These are phyloP conservation scores for Aureobasidium subglaciale DNA, from an alignment of 2,329 filamentous ascomycete genomes.

Conservation along the genomic window DNA sequence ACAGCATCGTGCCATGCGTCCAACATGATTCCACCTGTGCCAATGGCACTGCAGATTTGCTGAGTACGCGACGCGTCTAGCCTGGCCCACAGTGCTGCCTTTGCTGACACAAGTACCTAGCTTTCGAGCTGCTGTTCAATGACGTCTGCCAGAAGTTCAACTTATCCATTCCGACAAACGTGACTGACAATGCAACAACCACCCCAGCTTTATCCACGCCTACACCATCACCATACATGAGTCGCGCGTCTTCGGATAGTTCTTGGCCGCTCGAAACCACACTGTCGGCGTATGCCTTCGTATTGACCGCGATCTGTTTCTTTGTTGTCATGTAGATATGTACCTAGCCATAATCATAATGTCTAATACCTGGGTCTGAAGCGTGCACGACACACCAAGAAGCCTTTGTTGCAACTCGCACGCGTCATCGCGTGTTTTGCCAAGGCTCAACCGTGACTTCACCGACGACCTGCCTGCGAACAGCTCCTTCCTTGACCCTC, in stretches of 20 bases:
- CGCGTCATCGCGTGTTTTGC: neutral
- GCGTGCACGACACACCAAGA: too few species aligned
- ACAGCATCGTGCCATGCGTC: constrained; percentile 9
- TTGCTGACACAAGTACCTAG: too few species aligned
- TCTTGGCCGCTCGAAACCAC: neutral
- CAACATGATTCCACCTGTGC: constrained; percentile 1
- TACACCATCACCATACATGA: neutral
- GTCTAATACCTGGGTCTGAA: neutral
- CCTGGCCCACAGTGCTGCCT: too few species aligned
- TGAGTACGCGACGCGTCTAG: neutral
- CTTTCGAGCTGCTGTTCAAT: constrained; percentile 4
- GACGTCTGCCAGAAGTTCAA: constrained; percentile 11
- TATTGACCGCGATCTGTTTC: constrained; percentile 1
- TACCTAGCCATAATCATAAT: neutral
- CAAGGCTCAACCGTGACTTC: neutral
- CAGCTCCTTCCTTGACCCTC: neutral
- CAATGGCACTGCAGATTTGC: neutral
- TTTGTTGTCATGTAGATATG: neutral
- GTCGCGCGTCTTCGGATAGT: neutral
- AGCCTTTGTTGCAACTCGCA: too few species aligned
- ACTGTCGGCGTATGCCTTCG: neutral
- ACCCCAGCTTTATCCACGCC: neutral
- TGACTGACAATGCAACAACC: constrained; percentile 6
- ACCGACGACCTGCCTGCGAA: neutral
- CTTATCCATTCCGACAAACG: constrained; percentile 7